phyloP scores from a whole-genome alignment of 2,329 filamentous ascomycete species.

The Fusarium sp. region DNA sequence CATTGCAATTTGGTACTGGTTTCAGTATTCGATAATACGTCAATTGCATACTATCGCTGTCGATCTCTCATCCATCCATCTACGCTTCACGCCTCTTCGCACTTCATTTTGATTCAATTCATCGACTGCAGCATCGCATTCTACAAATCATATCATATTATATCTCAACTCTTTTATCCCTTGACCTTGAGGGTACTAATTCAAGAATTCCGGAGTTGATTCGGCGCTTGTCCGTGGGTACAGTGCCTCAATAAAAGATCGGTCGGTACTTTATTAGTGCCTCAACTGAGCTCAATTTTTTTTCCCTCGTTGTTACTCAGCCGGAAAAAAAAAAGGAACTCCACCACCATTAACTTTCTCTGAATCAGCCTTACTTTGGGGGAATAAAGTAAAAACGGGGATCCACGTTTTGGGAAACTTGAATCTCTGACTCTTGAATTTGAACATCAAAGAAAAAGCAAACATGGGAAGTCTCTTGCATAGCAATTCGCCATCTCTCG shows the following conservation, averaged over 20 bases:
- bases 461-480: slow-evolving; percentile 50
- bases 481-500: slow-evolving; percentile 55
- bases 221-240: slow-evolving; percentile 38
- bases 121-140: not conserved
- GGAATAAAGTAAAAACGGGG: not conserved
- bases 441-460: not conserved
- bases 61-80: not conserved
- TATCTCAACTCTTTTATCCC: not conserved
- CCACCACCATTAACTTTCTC: slow-evolving; percentile 14
- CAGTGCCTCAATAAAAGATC: slow-evolving; percentile 6
- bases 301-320: slow-evolving; percentile 40
- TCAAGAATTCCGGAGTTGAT: slow-evolving; percentile 19
- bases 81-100: not conserved
- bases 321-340: slow-evolving; percentile 38
- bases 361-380: not conserved
- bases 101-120: not conserved
- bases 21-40: not conserved
- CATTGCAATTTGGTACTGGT: not conserved
- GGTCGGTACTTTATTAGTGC: slow-evolving; percentile 23
- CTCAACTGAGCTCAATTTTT: slow-evolving; percentile 29
- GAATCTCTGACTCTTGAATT: not conserved
- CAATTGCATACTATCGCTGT: not conserved
- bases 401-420: slow-evolving; percentile 1
- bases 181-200: slow-evolving; percentile 9
- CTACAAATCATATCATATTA: not conserved